phyloP scores from a whole-genome alignment of 805 yeast genomes.

The Candida xiaguanensis region DNA sequence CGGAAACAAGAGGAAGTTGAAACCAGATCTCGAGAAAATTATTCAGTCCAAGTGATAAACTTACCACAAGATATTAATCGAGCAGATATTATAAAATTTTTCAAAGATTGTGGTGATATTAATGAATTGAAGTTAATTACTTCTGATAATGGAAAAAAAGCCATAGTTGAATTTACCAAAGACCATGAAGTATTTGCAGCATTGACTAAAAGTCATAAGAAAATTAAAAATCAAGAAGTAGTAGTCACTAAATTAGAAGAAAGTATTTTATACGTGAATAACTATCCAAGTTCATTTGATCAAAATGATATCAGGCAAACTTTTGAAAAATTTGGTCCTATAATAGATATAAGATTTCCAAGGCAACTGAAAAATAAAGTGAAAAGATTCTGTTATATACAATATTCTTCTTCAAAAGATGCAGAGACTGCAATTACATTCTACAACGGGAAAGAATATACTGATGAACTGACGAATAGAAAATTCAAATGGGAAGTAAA shows the following conservation, averaged over 20 bases:
- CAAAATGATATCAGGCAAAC: constrained; percentile 33
- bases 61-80: constrained; percentile 42
- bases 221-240: constrained; percentile 39
- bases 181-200: constrained; percentile 53
- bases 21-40: constrained; percentile 55
- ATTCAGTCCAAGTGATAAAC: constrained; percentile 51
- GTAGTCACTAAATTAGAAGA: constrained; percentile 42
- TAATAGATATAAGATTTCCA: constrained; percentile 60
- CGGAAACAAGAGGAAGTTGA: constrained; percentile 10
- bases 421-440: constrained; percentile 42
- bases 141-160: constrained; percentile 24
- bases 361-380: constrained; percentile 48
- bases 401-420: constrained; percentile 39
- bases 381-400: constrained; percentile 74
- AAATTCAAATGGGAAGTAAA: constrained; percentile 48
- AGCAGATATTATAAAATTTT: constrained; percentile 37
- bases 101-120: constrained; percentile 60
- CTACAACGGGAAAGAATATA: constrained; percentile 37
- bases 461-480: constrained; percentile 21
- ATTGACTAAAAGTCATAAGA: constrained; percentile 55
- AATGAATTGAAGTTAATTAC: constrained; percentile 26
- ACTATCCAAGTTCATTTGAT: constrained; percentile 58
- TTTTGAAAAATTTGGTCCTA: constrained; percentile 39
- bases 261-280: constrained; percentile 68
- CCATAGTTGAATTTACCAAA: constrained; percentile 55